Evolutionary conservation across 192 early-diverging fungal genomes (phyloP).

Genomic region (Coemansia sp.): DNA sequence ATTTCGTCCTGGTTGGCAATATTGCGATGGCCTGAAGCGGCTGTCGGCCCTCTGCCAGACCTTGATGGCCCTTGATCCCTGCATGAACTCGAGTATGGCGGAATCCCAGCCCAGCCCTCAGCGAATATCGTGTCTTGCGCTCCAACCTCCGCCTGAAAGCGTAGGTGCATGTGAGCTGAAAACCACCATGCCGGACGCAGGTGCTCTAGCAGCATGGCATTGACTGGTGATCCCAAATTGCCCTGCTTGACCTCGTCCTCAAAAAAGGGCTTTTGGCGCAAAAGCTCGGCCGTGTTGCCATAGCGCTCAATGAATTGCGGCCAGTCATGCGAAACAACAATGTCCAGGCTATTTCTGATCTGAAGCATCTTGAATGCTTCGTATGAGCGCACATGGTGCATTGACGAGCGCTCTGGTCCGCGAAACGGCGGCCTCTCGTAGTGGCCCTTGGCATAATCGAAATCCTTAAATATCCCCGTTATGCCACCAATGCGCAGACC

Average conservation of each 20-base stretch:
- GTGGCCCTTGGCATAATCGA: conserved; percentile 60
- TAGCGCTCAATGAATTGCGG: conserved; percentile 77
- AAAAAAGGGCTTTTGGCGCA: conserved; percentile 72
- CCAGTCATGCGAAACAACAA: conserved; percentile 97
- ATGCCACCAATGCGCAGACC: conserved; percentile 89
- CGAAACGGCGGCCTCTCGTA: conserved; percentile 77
- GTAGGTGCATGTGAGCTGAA: conserved; percentile 91
- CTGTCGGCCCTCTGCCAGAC: not conserved
- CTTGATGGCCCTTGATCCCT: not conserved
- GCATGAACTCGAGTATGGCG: conserved; percentile 3
- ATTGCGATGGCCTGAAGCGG: too few relatives aligned
- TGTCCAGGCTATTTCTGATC: conserved; percentile 73
- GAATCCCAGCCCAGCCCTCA: conserved; percentile 19
- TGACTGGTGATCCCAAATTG: conserved; percentile 68
- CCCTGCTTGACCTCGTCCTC: conserved; percentile 57
- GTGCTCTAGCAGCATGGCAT: conserved; percentile 65
- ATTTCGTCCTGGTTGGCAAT: conserved; percentile 57
- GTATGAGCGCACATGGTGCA: conserved; percentile 86
- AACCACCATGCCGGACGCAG: conserved; percentile 91
- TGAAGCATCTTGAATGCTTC: conserved; percentile 74
- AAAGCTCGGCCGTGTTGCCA: conserved; percentile 63
- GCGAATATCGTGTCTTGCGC: conserved; percentile 26
- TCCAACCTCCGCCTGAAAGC: conserved; percentile 71
- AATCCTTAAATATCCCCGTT: conserved; percentile 81
- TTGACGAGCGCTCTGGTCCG: conserved; percentile 56